A percentile compares a stretch with the other conserved stretches of the same genome.
Conservation (phyloP, 1,284 basidiomycete genomes). For the Ganoderma boninense region DNA sequence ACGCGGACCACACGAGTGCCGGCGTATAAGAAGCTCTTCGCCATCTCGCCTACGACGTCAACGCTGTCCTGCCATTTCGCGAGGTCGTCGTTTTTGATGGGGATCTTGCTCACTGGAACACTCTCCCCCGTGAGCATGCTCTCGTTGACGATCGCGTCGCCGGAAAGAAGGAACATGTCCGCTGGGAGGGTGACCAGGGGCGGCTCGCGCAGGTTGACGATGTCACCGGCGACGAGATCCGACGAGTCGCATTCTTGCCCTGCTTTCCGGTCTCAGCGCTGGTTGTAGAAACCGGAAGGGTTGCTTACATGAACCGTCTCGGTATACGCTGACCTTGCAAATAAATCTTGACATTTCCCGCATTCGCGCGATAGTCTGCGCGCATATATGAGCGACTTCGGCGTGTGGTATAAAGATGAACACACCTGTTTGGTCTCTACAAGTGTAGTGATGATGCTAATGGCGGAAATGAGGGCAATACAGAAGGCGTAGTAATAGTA, state of each 20-base stretch:
- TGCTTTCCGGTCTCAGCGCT: conserved; percentile 41
- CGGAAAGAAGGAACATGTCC: conserved; percentile 92
- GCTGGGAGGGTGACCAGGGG: conserved; percentile 85
- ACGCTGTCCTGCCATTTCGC: conserved; percentile 73
- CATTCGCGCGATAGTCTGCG: conserved; percentile 93
- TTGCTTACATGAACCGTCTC: conserved; percentile 79
- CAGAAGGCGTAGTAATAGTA: conserved; percentile 99
- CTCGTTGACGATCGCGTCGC: conserved; percentile 98
- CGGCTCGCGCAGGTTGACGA: conserved; percentile 88
- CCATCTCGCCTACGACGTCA: conserved; percentile 74
- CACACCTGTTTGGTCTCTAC: conserved; percentile 90
- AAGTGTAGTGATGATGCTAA: conserved; percentile 89
- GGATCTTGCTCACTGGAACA: conserved; percentile 90
- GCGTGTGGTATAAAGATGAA: background rate
- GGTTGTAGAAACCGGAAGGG: conserved; percentile 13
- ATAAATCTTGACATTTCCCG: conserved; percentile 95
- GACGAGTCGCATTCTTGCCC: conserved; percentile 82
- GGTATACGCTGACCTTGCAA: conserved; percentile 80
- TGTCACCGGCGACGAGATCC: conserved; percentile 91
- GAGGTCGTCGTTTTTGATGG: conserved; percentile 79
- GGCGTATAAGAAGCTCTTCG: conserved; percentile 90
- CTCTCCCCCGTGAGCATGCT: conserved; percentile 98
- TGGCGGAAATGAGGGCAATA: conserved; percentile 91
- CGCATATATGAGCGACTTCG: background rate
- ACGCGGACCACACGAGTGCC: conserved; percentile 95